Base-by-base conservation (phyloP, 2,329 filamentous ascomycete genomes). In the Ilyonectria robusta region DNA sequence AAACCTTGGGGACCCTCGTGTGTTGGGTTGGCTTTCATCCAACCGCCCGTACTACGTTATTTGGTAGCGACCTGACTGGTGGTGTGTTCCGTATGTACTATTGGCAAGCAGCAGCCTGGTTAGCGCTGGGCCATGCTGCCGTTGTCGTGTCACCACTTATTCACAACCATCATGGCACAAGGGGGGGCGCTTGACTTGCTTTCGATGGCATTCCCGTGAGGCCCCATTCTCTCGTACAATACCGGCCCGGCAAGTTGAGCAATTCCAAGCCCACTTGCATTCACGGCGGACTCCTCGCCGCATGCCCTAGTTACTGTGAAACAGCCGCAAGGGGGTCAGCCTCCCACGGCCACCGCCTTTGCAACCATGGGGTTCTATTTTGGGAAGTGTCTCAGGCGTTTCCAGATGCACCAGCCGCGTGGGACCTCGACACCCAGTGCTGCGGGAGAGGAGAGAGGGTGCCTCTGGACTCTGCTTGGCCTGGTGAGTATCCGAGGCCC, bases 331-430 rank as follows among this genome's bases (percentile, higher is more conserved):
- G 66, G 72, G 65, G 42, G 40, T 26, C 42, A 4, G 37, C n/a
- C 8, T 19, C 46, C 29, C 46, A 59, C 29, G 48, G 21, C 11
- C 10, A 46, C 46, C 23, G 29, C n/a, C n/a, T 58, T 10, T 44
- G 7, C 50, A 23, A 4, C 8, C 44, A 46, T 46, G 10, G 37
- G 40, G 31, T 66, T 58, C 72, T 74, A 75, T 75, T 74, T 74
- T 72, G 53, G 66, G 72, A 70, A 56, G 55, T 59, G 72, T 74
- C 70, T 74, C 69, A 74, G 69, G 67, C 70, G 70, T 69, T 68
- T 73, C 72, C 55, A 71, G 66, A 70, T 66, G 70, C 62, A 72
- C 66, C 67, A 72, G 56, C 67, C 66, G 63, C 72, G 55, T 66
- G 64, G 59, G 19, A 63, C 47, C 51, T 51, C 46, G 35, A 42